Percentiles rank a stretch among this genome's conserved stretches.
Evolutionary conservation across 1,284 basidiomycete species (phyloP).

Genomic region (Rhodotorula sp.): DNA sequence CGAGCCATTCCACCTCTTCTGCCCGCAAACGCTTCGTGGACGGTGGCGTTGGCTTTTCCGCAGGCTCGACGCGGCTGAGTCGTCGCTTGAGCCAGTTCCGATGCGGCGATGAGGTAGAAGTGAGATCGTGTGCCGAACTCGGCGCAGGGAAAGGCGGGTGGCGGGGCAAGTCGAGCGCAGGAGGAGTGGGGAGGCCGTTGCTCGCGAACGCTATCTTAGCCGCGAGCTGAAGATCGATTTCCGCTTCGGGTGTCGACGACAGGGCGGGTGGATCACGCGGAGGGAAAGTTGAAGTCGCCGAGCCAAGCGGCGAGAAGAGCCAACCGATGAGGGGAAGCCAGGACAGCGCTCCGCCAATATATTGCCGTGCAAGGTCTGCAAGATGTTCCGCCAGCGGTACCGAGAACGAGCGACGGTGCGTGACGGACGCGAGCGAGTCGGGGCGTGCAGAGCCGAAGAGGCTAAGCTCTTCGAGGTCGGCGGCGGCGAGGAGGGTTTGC

Average conservation of each 20-base stretch:
- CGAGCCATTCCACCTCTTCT: neutral
- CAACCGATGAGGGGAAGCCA: neutral
- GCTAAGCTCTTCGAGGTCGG: constrained; percentile 10
- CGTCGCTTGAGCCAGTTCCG: neutral
- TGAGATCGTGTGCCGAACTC: neutral
- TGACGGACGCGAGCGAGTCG: neutral
- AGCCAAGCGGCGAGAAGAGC: neutral
- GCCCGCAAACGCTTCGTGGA: neutral
- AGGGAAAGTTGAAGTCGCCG: neutral
- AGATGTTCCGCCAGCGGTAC: neutral
- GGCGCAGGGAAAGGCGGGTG: neutral
- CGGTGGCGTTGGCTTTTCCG: neutral
- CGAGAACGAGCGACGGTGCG: neutral
- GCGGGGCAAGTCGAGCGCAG: neutral
- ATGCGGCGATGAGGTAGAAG: fast-evolving
- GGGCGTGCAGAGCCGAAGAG: constrained; percentile 6
- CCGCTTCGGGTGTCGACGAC: neutral
- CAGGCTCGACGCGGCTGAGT: no score
- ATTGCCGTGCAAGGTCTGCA: neutral
- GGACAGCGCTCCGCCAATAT: neutral
- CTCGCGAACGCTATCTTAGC: neutral
- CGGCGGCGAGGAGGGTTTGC: neutral
- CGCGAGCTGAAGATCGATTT: neutral
- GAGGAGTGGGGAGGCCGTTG: neutral
- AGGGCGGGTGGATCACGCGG: neutral